Evolutionary conservation across 768 basidiomycete species (phyloP).

Genomic region (Gymnopilus dilepis): DNA sequence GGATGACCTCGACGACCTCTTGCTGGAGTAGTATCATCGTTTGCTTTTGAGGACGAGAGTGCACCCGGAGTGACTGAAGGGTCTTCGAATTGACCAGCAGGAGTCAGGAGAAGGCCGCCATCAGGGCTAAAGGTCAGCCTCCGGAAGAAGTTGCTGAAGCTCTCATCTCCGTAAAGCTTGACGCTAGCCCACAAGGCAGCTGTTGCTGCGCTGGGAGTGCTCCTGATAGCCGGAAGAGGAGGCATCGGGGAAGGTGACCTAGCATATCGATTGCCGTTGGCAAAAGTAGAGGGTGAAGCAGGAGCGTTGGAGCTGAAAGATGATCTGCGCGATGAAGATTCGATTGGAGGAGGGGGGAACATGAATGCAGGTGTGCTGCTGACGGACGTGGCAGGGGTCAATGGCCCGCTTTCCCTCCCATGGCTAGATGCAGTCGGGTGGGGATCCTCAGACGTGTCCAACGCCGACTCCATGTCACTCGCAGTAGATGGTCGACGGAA

Average conservation of each 20-base stretch:
- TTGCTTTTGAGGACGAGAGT: constrained; percentile 22
- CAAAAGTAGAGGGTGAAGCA: constrained; percentile 67
- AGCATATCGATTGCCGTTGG: constrained; percentile 58
- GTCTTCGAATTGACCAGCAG: constrained; percentile 97
- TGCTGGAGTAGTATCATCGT: constrained; percentile 49
- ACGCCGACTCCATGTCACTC: constrained; percentile 73
- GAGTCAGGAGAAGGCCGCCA: constrained; percentile 90
- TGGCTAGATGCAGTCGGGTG: constrained; percentile 28
- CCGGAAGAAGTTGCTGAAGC: constrained; percentile 94
- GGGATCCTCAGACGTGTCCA: constrained; percentile 49
- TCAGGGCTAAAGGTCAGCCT: constrained; percentile 94
- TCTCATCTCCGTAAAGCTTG: constrained; percentile 94
- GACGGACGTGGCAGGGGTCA: constrained; percentile 73
- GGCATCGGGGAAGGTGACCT: constrained; percentile 91
- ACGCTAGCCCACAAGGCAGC: constrained; percentile 62
- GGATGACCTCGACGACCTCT: constrained; percentile 67
- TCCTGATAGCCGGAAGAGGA: constrained; percentile 91
- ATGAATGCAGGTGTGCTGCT: constrained; percentile 69
- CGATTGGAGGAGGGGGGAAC: constrained; percentile 73
- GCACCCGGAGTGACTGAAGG: constrained; percentile 57
- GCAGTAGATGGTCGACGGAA: constrained; percentile 72
- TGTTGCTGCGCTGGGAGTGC: constrained; percentile 40
- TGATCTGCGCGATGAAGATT: constrained; percentile 63
- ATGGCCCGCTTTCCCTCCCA: constrained; percentile 43
- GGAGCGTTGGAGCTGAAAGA: constrained; percentile 86